Base-by-base conservation (phyloP, 345 rosid species). In the Euphorbia pulcherrima region DNA sequence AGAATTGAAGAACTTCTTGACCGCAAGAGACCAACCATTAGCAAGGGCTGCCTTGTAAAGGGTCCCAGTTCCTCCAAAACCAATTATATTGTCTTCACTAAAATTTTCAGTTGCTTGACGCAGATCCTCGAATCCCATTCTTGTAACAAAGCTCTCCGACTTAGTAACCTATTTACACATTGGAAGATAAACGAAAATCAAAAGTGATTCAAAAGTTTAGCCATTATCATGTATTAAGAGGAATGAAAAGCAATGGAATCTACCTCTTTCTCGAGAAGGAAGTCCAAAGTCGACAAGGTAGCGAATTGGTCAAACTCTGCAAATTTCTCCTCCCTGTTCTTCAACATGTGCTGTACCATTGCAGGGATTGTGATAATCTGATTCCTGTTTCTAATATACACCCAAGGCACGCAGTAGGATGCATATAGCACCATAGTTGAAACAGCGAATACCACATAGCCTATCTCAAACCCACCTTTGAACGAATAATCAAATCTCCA, bases 11-110 rank as follows among this genome's bases (percentile, higher is more conserved):
- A 72, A 37, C 8, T 33, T 46, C 65, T 72, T 72, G 27, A 65
- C 69, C 18, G 75, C 65, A 30, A 72, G 59, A 8, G 9, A 33
- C 70, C 59, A 57, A 24, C 75, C 75, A 65, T 56, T 35, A 8
- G 65, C 39, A 64, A 72, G 70, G 6, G 39, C 47, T 21, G 65
- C 75, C 40, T 10, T 56, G 28, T 65, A 72, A 27, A 65, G 57
- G 23, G 35, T 64, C 10, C 75, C 75, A 20, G 11, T 65, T 35
- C 23, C 33, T 33, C 70, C 65, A 0, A 2, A 14, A 2, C 70
- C 75, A 24, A 72, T 64, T 1, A 48, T 13, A 11, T 48, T 72
- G 4, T 50, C 5, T 23, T 2, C 7, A 41, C 57, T 57, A 28
- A 65, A 72, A 23, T 30, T 56, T 16, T 18, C 48, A 0, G 75